A percentile compares a stretch with the other conserved stretches of the same genome.
Evolutionary conservation across 192 early-diverging fungal species (phyloP).

Genomic region (Backusella tuberculispora): DNA sequence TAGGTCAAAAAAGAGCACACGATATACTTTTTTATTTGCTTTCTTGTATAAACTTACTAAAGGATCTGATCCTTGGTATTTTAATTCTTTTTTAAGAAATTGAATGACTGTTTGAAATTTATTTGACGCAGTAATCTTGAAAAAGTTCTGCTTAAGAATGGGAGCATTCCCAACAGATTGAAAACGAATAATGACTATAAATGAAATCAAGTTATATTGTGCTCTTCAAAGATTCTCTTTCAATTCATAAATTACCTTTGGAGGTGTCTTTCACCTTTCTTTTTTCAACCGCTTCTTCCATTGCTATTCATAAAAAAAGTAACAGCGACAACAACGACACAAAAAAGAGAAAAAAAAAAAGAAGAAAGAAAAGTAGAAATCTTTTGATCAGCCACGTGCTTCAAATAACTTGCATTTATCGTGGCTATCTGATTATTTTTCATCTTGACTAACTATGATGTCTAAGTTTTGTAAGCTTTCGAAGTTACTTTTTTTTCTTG

Average conservation of each 20-base stretch:
- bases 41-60: slow-evolving; percentile 51
- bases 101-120: slow-evolving; percentile 84
- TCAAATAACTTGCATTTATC: neutral
- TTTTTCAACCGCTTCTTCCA: slow-evolving; percentile 2
- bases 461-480: too few relatives aligned
- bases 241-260: neutral
- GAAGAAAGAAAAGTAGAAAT: too few relatives aligned
- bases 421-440: too few relatives aligned
- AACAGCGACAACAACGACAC: neutral
- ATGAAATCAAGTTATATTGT: neutral
- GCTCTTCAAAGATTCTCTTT: neutral
- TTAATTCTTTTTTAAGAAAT: slow-evolving; percentile 84
- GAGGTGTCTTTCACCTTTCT: neutral
- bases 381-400: neutral
- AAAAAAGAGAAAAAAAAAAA: neutral
- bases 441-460: too few relatives aligned
- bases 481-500: too few relatives aligned
- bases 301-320: neutral
- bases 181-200: slow-evolving; percentile 83
- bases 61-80: slow-evolving; percentile 73
- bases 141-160: slow-evolving; percentile 85
- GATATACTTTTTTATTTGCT: neutral
- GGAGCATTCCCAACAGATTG: slow-evolving; percentile 86
- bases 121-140: slow-evolving; percentile 83
- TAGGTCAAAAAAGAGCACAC: neutral